Base-by-base conservation (phyloP, 345 rosid genomes). In the Brassica cretica region DNA sequence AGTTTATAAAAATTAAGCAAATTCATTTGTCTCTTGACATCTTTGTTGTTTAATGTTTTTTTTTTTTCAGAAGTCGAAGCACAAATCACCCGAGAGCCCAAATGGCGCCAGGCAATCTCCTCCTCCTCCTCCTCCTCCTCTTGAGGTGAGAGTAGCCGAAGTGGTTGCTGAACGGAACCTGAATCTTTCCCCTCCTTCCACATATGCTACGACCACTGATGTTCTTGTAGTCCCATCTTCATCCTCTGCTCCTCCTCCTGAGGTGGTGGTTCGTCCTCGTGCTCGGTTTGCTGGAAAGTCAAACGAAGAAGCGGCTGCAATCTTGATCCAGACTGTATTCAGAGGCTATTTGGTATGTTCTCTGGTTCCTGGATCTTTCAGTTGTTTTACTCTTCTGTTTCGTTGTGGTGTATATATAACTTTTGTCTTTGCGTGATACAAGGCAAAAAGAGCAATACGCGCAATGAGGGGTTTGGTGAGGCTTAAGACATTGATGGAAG, bases 391-490 rank as follows among this genome's bases (percentile, higher is more conserved):
- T 60, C 5, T 30, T 29, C 27, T 6, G 66, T 58, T 24, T 75
- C 4, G 11, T 27, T 11, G 58, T 41, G 5, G 25, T 44, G 53
- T 9, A 21, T 41, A 19, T 19, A 19, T 25, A 60, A 49, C 60
- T 64, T 74, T 63, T 35, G 55, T 63, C 5, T 46, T 46, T 73
- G 67, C 27, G 51, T 53, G 55, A 71, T 73, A 25, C 75, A 95
- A 35, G 98, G 93, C 99, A 63, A 91, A 87, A 83, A 88, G 93
- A 83, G 93, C 96, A 74, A 66, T 90, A 82, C 82, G 90, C 14
- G 97, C 94, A 77, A 83, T 91, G 82, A 87, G 94, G 79, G 99
- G 99, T 37, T 81, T 93, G 79, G 88, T 87, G 44, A 89, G 97
- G 86, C 88, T 95, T 73, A 91, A 88, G 82, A 74, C 82, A 35